These are phyloP conservation scores for Colletotrichum siamense DNA, from an alignment of 2,329 filamentous ascomycete species.

Conservation along the genomic window DNA sequence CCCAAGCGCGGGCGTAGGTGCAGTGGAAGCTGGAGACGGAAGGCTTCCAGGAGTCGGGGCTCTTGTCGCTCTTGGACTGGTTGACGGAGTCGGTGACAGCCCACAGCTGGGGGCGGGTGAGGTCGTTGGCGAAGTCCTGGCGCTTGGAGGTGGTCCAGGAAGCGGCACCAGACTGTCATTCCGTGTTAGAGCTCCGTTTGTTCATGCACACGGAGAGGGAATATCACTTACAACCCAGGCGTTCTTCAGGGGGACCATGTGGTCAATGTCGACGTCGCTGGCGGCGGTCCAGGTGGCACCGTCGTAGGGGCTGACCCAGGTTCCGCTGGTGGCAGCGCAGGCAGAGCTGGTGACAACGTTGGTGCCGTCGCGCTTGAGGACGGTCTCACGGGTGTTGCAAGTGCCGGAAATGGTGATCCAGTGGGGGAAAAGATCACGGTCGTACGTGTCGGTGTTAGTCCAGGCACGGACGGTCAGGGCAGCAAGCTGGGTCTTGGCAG, in stretches of 20 bases:
- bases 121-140: constrained; percentile 77
- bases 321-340: constrained; percentile 70
- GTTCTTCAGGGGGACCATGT: constrained; percentile 81
- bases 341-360: constrained; percentile 61
- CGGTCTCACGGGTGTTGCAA: constrained; percentile 76
- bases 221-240: constrained; percentile 71
- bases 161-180: constrained; percentile 68
- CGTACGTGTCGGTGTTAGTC: constrained; percentile 62
- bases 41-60: constrained; percentile 80
- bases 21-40: constrained; percentile 73
- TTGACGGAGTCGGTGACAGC: constrained; percentile 83
- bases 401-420: constrained; percentile 70
- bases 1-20: constrained; percentile 79
- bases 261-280: constrained; percentile 80
- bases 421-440: constrained; percentile 72
- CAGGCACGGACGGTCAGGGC: constrained; percentile 62
- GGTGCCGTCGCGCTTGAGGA: constrained; percentile 76
- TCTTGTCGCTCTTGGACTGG: constrained; percentile 72
- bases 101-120: constrained; percentile 76
- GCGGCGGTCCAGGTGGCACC: constrained; percentile 72
- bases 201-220: background rate
- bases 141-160: constrained; percentile 74
- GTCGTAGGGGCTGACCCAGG: constrained; percentile 77
- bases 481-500: constrained; percentile 63
- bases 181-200: background rate